phyloP scores from a whole-genome alignment of 306 rosid genomes.

The Myrica gale region DNA sequence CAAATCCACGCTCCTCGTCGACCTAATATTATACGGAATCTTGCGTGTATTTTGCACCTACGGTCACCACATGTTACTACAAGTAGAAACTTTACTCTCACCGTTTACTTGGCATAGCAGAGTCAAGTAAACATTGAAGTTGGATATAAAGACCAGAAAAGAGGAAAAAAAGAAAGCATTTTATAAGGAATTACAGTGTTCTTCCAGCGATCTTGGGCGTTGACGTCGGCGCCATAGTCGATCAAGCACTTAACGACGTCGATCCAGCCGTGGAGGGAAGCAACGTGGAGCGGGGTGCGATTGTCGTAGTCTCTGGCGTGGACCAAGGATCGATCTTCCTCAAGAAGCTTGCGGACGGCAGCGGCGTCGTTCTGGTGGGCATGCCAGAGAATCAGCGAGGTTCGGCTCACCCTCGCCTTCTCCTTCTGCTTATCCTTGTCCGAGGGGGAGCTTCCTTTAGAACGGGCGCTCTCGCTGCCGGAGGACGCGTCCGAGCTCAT shows the following conservation, averaged over 20 bases:
- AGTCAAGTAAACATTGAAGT: not conserved
- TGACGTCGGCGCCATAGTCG: conserved; percentile 80
- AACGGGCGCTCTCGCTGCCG: conserved; percentile 24
- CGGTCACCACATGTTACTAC: not conserved
- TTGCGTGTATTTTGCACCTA: not conserved
- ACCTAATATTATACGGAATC: not conserved
- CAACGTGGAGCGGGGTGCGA: conserved; percentile 92
- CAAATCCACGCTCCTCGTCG: not conserved
- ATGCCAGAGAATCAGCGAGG: conserved; percentile 91
- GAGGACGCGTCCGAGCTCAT: conserved; percentile 59
- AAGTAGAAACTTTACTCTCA: not conserved
- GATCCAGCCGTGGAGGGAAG: conserved; percentile 83
- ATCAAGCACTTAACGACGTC: conserved; percentile 71
- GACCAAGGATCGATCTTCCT: conserved; percentile 79
- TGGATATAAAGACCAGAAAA: not conserved
- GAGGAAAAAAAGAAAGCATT: not conserved
- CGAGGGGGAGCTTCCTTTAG: conserved; percentile 20
- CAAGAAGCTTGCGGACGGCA: conserved; percentile 91
- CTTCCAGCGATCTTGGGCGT: conserved; percentile 96
- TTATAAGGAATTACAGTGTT: conserved; percentile 57
- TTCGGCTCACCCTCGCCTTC: conserved; percentile 83
- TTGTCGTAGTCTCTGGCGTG: conserved; percentile 80
- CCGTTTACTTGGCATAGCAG: not conserved
- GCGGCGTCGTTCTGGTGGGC: conserved; percentile 85
- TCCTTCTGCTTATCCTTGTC: conserved; percentile 59